These are phyloP conservation scores for Clarireedia homoeocarpa DNA, from an alignment of 2,329 filamentous ascomycete species.

Conservation along the genomic window DNA sequence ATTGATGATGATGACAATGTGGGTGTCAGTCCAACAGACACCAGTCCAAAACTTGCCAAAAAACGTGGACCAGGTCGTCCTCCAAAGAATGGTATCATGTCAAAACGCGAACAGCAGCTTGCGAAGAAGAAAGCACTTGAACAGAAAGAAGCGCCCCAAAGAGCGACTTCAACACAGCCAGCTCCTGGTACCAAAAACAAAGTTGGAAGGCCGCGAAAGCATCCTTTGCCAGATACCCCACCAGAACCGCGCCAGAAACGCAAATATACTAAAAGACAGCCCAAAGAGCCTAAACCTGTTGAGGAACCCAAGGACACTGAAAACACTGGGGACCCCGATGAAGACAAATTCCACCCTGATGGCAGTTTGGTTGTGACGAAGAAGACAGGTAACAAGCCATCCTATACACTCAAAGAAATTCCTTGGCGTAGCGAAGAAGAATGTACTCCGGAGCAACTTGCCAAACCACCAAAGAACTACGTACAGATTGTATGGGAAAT, in stretches of 20 bases:
- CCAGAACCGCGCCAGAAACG: slow-evolving; percentile 51
- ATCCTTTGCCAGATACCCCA: slow-evolving; percentile 48
- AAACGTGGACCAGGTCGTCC: slow-evolving; percentile 68
- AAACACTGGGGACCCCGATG: slow-evolving; percentile 44
- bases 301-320: slow-evolving; percentile 34
- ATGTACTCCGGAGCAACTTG: slow-evolving; percentile 65
- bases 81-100: slow-evolving; percentile 78
- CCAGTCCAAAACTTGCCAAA: slow-evolving; percentile 28
- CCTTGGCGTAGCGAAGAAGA: slow-evolving; percentile 30
- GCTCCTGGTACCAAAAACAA: slow-evolving; percentile 43
- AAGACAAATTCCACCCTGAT: slow-evolving; percentile 17
- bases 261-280: slow-evolving; percentile 57
- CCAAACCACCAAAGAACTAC: slow-evolving; percentile 54
- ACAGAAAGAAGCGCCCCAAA: slow-evolving; percentile 44
- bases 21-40: slow-evolving; percentile 14
- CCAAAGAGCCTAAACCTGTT: slow-evolving; percentile 36
- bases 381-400: slow-evolving; percentile 31
- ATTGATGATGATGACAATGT: slow-evolving; percentile 5
- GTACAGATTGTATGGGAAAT: slow-evolving; percentile 50
- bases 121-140: slow-evolving; percentile 45
- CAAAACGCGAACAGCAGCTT: slow-evolving; percentile 62
- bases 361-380: slow-evolving; percentile 3
- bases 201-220: slow-evolving; percentile 57
- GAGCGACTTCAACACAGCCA: slow-evolving; percentile 29
- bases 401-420: not conserved